A percentile compares a stretch with the other conserved stretches of the same genome.
phyloP scores from a whole-genome alignment of 1,284 basidiomycete species.

The Fomes fomentarius region DNA sequence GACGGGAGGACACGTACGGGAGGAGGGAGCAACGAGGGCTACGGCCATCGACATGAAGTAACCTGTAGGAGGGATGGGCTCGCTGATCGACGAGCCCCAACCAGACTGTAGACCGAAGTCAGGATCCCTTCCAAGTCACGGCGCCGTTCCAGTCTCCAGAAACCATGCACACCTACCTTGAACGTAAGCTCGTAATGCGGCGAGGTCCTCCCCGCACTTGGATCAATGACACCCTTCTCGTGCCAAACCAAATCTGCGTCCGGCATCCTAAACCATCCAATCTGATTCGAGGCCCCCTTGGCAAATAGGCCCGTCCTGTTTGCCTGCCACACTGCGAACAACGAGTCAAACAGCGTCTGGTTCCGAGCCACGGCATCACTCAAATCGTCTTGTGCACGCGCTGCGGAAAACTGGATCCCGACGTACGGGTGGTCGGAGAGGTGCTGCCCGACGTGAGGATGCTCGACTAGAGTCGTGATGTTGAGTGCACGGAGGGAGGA shows the following conservation, averaged over 20 bases:
- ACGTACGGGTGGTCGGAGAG: constrained; percentile 42
- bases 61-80: constrained; percentile 28
- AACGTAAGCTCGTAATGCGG: constrained; percentile 24
- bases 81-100: neutral
- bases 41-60: constrained; percentile 33
- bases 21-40: constrained; percentile 37
- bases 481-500: constrained; percentile 20
- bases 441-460: constrained; percentile 37
- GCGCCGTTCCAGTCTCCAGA: neutral
- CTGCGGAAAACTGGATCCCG: constrained; percentile 26
- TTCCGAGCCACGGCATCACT: constrained; percentile 26
- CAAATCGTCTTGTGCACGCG: constrained; percentile 22
- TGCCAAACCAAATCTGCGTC: no score
- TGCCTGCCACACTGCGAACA: constrained; percentile 24
- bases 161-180: constrained; percentile 13
- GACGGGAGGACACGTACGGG: constrained; percentile 32
- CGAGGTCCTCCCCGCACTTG: constrained; percentile 20
- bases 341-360: constrained; percentile 23
- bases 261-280: constrained; percentile 31
- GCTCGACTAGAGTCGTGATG: constrained; percentile 34
- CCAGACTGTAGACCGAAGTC: no score
- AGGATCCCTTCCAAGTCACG: no score
- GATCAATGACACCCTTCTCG: no score
- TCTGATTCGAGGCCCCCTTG: constrained; percentile 21
- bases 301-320: constrained; percentile 31